Evolutionary conservation across 352 stramenopile species (phyloP).

Genomic region (Elongisporangium prolatum): DNA sequence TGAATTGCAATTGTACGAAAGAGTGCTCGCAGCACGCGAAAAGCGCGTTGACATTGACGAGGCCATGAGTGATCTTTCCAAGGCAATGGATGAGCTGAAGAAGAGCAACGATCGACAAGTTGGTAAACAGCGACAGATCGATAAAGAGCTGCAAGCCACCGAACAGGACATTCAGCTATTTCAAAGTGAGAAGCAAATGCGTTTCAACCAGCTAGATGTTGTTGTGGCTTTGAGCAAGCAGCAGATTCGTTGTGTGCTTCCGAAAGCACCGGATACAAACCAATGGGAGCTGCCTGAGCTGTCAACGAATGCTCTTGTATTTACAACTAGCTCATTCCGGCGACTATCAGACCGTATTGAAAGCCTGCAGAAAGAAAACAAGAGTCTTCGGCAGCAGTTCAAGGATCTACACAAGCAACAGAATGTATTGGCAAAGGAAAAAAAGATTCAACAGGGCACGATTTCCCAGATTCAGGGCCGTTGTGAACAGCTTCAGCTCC

Average conservation of each 20-base stretch:
- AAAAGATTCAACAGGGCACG: slow-evolving; percentile 60
- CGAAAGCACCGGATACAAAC: slow-evolving; percentile 11
- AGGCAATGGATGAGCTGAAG: slow-evolving; percentile 86
- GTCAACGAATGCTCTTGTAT: slow-evolving; percentile 62
- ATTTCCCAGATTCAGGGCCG: slow-evolving; percentile 60
- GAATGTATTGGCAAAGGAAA: slow-evolving; percentile 74
- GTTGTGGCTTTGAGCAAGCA: slow-evolving; percentile 67
- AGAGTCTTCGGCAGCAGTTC: slow-evolving; percentile 83
- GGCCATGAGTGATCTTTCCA: slow-evolving; percentile 75
- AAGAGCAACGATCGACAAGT: slow-evolving; percentile 81
- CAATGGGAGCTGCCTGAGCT: slow-evolving; percentile 49
- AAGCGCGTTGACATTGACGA: slow-evolving; percentile 91
- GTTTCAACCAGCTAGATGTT: slow-evolving; percentile 88
- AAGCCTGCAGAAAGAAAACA: slow-evolving; percentile 80
- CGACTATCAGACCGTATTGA: slow-evolving; percentile 68
- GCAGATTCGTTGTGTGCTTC: slow-evolving; percentile 64
- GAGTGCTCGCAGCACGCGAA: slow-evolving; percentile 89
- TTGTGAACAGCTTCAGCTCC: slow-evolving; percentile 72
- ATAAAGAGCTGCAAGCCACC: slow-evolving; percentile 89
- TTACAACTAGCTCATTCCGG: slow-evolving; percentile 55
- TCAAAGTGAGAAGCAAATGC: slow-evolving; percentile 92
- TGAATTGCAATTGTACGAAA: slow-evolving; percentile 89
- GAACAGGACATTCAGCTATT: slow-evolving; percentile 89
- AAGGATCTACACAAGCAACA: slow-evolving; percentile 87
- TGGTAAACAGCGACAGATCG: slow-evolving; percentile 84